Percentiles rank a stretch among this genome's conserved stretches.
These are phyloP conservation scores for Colletotrichum camelliae DNA, from an alignment of 2,329 filamentous ascomycete genomes.

Conservation along the genomic window DNA sequence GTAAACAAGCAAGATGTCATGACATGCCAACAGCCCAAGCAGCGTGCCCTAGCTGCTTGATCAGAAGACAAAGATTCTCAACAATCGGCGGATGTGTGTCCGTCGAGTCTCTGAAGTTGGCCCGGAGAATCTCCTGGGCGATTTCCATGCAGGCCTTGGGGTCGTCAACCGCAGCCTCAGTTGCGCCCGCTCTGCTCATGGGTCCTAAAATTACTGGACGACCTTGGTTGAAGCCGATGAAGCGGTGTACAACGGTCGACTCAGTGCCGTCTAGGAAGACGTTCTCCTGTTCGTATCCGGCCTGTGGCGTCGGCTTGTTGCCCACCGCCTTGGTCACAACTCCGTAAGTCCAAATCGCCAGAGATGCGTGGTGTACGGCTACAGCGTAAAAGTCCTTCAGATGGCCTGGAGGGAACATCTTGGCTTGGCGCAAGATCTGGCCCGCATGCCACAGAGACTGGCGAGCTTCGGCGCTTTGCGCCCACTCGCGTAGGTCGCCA, in stretches of 20 bases:
- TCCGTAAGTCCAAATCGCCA: constrained; percentile 74
- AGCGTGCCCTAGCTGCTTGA: constrained; percentile 64
- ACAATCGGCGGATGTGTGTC: constrained; percentile 64
- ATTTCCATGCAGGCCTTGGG: constrained; percentile 64
- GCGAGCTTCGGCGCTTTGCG: constrained; percentile 57
- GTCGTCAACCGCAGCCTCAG: constrained; percentile 55
- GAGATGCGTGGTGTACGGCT: constrained; percentile 70
- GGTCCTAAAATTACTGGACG: constrained; percentile 53
- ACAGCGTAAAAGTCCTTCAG: constrained; percentile 72
- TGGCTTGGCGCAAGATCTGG: constrained; percentile 67
- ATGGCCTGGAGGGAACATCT: constrained; percentile 54
- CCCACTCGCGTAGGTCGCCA: constrained; percentile 64
- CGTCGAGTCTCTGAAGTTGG: constrained; percentile 52
- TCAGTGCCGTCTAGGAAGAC: constrained; percentile 65
- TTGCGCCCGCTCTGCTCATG: constrained; percentile 28
- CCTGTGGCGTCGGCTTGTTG: constrained; percentile 30
- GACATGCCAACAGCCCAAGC: constrained; percentile 42
- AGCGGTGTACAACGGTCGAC: constrained; percentile 57
- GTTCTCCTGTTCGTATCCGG: constrained; percentile 39
- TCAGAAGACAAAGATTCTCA: constrained; percentile 69
- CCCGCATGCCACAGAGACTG: constrained; percentile 72
- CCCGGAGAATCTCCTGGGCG: constrained; percentile 59
- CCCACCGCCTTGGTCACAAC: constrained; percentile 54
- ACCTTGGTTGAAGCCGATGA: constrained; percentile 61
- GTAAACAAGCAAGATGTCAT: constrained; percentile 4